Evolutionary conservation across 768 basidiomycete species (phyloP).

Genomic region (Exsudoporus frostii): DNA sequence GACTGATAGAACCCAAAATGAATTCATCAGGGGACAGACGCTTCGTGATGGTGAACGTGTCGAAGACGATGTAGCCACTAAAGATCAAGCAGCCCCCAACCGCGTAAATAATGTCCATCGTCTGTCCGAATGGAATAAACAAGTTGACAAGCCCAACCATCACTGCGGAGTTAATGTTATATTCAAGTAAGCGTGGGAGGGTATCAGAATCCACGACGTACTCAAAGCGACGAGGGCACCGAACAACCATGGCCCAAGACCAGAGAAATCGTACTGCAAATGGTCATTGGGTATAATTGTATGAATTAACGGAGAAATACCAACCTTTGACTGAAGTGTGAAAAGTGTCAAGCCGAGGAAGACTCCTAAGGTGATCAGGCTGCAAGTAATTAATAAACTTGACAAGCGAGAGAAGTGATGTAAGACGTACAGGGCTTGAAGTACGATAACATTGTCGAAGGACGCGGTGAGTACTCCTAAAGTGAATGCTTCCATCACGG

Average conservation of each 20-base stretch:
- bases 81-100: conserved; percentile 78
- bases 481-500: conserved; percentile 85
- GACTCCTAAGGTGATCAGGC: conserved; percentile 85
- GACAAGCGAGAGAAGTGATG: neutral
- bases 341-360: conserved; percentile 94
- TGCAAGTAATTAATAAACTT: conserved; percentile 26
- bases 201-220: conserved; percentile 33
- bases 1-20: conserved; percentile 83
- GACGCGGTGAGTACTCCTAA: conserved; percentile 83
- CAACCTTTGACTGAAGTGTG: conserved; percentile 89
- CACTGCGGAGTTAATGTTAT: conserved; percentile 37
- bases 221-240: conserved; percentile 76
- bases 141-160: conserved; percentile 80
- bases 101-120: conserved; percentile 79
- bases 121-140: conserved; percentile 82
- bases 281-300: neutral
- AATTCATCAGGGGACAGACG: conserved; percentile 90
- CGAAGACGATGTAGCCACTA: conserved; percentile 87
- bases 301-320: conserved; percentile 9
- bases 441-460: conserved; percentile 66
- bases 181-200: neutral
- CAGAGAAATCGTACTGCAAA: conserved; percentile 86
- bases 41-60: conserved; percentile 88
- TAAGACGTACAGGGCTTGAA: conserved; percentile 76
- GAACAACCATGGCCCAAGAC: conserved; percentile 89